Conservation (phyloP, 2,329 filamentous ascomycete genomes). For the Beauveria pseudobassiana region DNA sequence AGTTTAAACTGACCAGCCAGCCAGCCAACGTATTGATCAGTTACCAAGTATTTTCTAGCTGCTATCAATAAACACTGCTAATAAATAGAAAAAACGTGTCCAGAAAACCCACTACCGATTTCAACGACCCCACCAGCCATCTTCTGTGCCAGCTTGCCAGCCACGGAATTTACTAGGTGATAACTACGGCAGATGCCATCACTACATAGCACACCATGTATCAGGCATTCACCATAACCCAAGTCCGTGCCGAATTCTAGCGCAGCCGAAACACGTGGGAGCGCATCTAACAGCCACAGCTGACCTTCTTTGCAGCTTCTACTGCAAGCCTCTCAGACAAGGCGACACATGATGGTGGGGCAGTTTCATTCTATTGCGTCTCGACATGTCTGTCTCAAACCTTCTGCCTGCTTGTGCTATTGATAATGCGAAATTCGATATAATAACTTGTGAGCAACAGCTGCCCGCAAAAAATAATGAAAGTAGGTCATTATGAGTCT, state of each 20-base stretch:
- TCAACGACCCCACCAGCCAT: too few species aligned
- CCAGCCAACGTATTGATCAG: background rate
- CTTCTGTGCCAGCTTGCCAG: too few species aligned
- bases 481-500: background rate
- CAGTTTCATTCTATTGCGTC: slow-evolving; percentile 3
- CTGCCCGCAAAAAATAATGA: background rate
- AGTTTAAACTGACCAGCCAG: too few species aligned
- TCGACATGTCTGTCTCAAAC: background rate
- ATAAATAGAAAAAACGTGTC: too few species aligned
- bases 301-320: background rate
- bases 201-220: too few species aligned
- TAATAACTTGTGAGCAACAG: background rate
- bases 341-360: background rate
- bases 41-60: too few species aligned
- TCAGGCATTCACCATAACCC: too few species aligned
- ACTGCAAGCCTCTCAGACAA: background rate
- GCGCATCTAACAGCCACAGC: background rate
- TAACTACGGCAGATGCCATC: too few species aligned
- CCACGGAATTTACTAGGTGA: too few species aligned
- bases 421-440: background rate
- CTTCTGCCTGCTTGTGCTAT: background rate
- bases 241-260: background rate
- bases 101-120: too few species aligned
- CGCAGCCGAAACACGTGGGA: background rate
- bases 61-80: too few species aligned